Percentiles rank a stretch among this genome's conserved stretches.
These are phyloP conservation scores for Fraxinus quadrangulata DNA, from an alignment of 257 asterid species.

Conservation along the genomic window DNA sequence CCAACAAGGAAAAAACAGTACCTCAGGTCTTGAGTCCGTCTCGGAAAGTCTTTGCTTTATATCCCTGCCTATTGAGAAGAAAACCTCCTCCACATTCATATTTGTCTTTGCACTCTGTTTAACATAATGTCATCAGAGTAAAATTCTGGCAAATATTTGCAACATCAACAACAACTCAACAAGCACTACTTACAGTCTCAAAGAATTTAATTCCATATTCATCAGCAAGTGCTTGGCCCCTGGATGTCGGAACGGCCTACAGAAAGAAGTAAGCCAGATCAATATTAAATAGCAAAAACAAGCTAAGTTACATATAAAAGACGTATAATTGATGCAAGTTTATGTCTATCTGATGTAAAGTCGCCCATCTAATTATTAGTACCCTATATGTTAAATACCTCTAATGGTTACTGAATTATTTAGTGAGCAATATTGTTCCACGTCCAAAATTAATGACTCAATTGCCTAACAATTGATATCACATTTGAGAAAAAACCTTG, in stretches of 20 bases:
- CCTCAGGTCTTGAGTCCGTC: slow-evolving; percentile 81
- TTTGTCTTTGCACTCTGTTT: slow-evolving; percentile 94
- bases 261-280: slow-evolving; percentile 27
- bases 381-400: not conserved
- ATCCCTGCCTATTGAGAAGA: slow-evolving; percentile 92
- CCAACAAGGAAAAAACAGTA: slow-evolving; percentile 20
- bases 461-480: not conserved
- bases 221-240: slow-evolving; percentile 96
- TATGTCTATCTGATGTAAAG: not conserved
- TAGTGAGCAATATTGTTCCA: not conserved
- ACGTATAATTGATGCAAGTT: not conserved
- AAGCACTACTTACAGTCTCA: slow-evolving; percentile 71
- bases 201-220: slow-evolving; percentile 93
- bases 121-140: slow-evolving; percentile 26
- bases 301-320: slow-evolving; percentile 8
- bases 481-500: too few relatives aligned
- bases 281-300: slow-evolving; percentile 21
- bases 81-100: slow-evolving; percentile 94
- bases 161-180: slow-evolving; percentile 20
- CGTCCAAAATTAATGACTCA: not conserved
- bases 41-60: slow-evolving; percentile 92
- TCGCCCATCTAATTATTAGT: not conserved
- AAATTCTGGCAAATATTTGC: slow-evolving; percentile 10
- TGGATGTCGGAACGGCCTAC: slow-evolving; percentile 90
- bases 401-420: not conserved